Evolutionary conservation across 2,329 filamentous ascomycete species (phyloP), one percentile per base, ranked within the genome.

Genomic region (Microsporum audouinii): DNA sequence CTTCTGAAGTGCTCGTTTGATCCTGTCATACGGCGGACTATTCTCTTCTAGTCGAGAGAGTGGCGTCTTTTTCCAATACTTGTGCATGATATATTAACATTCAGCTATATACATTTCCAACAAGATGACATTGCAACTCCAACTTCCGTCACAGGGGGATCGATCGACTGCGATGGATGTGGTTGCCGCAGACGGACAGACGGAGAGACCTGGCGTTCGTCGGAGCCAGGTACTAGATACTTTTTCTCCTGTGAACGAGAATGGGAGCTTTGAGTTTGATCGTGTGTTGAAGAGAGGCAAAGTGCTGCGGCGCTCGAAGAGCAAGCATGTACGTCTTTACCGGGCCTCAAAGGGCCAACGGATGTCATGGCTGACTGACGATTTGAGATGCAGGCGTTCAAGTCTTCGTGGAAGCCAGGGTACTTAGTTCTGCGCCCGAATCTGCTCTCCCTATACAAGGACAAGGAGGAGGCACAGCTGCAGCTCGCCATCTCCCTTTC

Each of bases 231-330:
- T 82, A 66, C 71, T 87, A 49, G 84, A 88, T 65, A 80, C 85
- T 14, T 85, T 90, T 70, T 94, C 89, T 34, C 89, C 91, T 3
- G 90, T 97, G 65, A 95, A 92, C 71, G 87, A 95, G 74, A 91
- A 95, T 74, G 94, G 94, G 64, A 94, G 90, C 74, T 99, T 96
- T 73, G 91, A 94, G 70, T 95, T 95, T 70, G 94, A 99, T 74
- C 87, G 91, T 58, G 89, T 97, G 60, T 82, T 97, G 73, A 97
- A 95, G 77, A 85, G 87, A 61, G 91, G 92, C 62, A 88, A 87
- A 66, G 85, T 96, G 43, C 83, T 88, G 70, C 95, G 95, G 76
- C 85, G 92, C 67, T 95, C 91, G 17, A 88, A 91, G 68, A 96
- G 92, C 79, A 97, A 92, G 63, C 96, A 95, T 86, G 89, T 91